These are phyloP conservation scores for Sordariomycetes sp. DNA, from an alignment of 2,329 filamentous ascomycete genomes.

Conservation along the genomic window DNA sequence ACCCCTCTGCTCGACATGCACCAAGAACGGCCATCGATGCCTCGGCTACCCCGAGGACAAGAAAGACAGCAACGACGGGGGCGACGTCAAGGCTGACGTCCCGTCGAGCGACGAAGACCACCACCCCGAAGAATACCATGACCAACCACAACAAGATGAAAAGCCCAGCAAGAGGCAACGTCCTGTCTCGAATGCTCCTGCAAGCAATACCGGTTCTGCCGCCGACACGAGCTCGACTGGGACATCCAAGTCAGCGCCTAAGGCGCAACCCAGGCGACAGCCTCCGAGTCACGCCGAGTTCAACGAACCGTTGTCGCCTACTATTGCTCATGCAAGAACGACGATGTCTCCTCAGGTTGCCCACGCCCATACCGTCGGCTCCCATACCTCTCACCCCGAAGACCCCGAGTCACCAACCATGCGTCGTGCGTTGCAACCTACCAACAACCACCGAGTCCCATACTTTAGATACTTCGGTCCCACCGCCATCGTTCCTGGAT, in stretches of 20 bases:
- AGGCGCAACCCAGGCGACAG: too few species aligned
- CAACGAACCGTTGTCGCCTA: not conserved
- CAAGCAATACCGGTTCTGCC: too few species aligned
- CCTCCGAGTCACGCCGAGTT: too few species aligned
- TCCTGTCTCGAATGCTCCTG: too few species aligned
- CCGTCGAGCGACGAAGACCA: conserved; percentile 3
- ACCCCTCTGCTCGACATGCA: conserved; percentile 62
- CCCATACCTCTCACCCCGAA: conserved; percentile 1
- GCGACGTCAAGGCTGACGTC: conserved; percentile 10
- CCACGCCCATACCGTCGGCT: not conserved
- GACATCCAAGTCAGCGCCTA: too few species aligned
- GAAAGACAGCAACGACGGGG: conserved; percentile 24
- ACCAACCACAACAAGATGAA: not conserved
- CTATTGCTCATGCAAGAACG: not conserved
- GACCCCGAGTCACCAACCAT: conserved; percentile 28
- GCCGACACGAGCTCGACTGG: too few species aligned
- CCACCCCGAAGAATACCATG: not conserved
- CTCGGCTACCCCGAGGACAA: conserved; percentile 55
- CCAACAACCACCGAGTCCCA: conserved; percentile 58
- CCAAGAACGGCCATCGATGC: conserved; percentile 61
- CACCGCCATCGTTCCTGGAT: conserved; percentile 83
- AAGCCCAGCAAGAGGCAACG: not conserved
- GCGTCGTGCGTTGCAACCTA: conserved; percentile 20
- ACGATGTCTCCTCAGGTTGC: not conserved
- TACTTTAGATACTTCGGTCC: conserved; percentile 89